phyloP scores from a whole-genome alignment of 495 filamentous ascomycete species.

The Neurospora africana region DNA sequence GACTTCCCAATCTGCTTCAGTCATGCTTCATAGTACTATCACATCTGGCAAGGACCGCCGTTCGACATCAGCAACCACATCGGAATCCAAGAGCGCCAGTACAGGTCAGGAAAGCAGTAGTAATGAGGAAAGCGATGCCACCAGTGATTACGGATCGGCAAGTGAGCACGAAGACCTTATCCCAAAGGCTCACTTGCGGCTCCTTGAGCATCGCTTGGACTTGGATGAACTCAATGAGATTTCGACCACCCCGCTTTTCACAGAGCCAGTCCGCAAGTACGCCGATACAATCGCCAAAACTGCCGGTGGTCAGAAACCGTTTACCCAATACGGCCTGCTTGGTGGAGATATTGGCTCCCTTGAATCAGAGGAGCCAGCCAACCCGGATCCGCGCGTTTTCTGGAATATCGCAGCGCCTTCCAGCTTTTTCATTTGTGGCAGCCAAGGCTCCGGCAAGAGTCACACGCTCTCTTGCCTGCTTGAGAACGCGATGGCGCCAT shows the following conservation, averaged over 20 bases:
- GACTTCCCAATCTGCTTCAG: neutral
- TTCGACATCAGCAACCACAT: neutral
- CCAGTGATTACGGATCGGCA: neutral
- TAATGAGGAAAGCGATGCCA: neutral
- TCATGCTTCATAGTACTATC: neutral
- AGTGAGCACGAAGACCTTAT: neutral
- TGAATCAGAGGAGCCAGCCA: neutral
- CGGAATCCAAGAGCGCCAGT: neutral
- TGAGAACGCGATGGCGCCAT: conserved; percentile 47
- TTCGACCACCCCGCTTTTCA: conserved; percentile 28
- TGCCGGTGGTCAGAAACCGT: conserved; percentile 4
- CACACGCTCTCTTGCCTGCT: conserved; percentile 63
- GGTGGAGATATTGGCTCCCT: conserved; percentile 19
- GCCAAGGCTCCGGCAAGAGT: conserved; percentile 67
- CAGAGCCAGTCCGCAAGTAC: conserved; percentile 23
- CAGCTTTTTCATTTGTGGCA: conserved; percentile 66
- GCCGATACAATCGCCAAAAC: conserved; percentile 3
- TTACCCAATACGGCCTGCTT: conserved; percentile 34
- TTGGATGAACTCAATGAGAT: conserved; percentile 25
- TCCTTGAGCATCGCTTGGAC: conserved; percentile 11
- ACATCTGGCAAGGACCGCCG: neutral
- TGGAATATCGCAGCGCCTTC: conserved; percentile 59
- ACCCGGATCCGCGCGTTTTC: conserved; percentile 43
- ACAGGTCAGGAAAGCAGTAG: neutral
- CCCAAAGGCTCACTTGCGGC: conserved; percentile 5